Evolutionary conservation across 768 basidiomycete species (phyloP).

Genomic region (Lenzites betulinus): DNA sequence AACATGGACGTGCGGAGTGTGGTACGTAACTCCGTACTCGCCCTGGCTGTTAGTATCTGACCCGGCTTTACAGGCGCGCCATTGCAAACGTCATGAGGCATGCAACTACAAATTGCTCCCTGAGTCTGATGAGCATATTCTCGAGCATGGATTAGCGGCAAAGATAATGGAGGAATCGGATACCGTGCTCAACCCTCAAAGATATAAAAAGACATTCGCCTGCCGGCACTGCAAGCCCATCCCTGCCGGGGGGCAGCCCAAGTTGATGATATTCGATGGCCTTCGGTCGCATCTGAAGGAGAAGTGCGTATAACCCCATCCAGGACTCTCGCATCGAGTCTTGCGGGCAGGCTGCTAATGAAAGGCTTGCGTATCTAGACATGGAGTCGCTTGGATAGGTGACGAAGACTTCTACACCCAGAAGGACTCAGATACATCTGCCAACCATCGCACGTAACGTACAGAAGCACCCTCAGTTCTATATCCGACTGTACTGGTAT

Average conservation of each 20-base stretch:
- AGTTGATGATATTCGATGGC: conserved; percentile 53
- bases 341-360: background rate
- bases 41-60: background rate
- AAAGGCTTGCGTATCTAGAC: conserved; percentile 43
- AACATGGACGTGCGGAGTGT: conserved; percentile 49
- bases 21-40: conserved; percentile 33
- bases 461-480: background rate
- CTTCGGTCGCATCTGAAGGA: conserved; percentile 62
- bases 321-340: background rate
- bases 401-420: conserved; percentile 57
- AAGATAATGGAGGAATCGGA: conserved; percentile 19
- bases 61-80: conserved; percentile 48
- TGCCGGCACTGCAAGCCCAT: conserved; percentile 14
- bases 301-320: conserved; percentile 46
- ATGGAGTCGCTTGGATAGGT: conserved; percentile 45
- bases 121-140: conserved; percentile 6
- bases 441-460: background rate
- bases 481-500: background rate
- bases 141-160: conserved; percentile 30
- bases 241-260: conserved; percentile 14
- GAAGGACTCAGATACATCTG: background rate
- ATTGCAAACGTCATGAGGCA: conserved; percentile 62
- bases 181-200: conserved; percentile 29
- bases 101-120: conserved; percentile 45
- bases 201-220: conserved; percentile 31